These are phyloP conservation scores for Schizosaccharomyces japonicus DNA, from an alignment of 805 yeast genomes.

Conservation along the genomic window DNA sequence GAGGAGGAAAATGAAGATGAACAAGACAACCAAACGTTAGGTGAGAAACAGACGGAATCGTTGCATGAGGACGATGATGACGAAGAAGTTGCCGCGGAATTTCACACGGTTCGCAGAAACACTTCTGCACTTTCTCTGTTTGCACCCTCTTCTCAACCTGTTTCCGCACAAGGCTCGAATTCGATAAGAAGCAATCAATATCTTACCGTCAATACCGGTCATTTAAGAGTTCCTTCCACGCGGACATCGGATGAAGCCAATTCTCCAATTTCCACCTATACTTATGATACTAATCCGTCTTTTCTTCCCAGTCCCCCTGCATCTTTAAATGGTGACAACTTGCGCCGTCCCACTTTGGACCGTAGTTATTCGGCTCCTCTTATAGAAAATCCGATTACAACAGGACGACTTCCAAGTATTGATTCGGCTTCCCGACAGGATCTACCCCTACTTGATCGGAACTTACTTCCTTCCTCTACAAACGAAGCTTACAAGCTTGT, in stretches of 20 bases:
- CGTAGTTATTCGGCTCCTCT: background rate
- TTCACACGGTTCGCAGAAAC: background rate
- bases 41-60: no score
- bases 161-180: background rate
- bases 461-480: background rate
- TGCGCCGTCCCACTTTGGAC: background rate
- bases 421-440: background rate
- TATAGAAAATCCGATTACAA: background rate
- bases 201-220: background rate
- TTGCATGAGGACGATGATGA: no score
- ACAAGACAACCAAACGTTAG: no score
- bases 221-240: background rate
- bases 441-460: no score
- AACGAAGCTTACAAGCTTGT: constrained; percentile 1
- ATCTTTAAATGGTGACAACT: background rate
- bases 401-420: background rate
- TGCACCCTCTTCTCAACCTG: background rate
- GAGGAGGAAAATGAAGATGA: background rate
- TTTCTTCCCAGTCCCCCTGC: background rate
- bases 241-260: background rate
- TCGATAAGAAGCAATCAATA: background rate
- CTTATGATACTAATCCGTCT: background rate
- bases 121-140: background rate
- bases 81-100: background rate
- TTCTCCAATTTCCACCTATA: background rate